A percentile compares a stretch with the other conserved stretches of the same genome.
phyloP scores from a whole-genome alignment of 2,329 filamentous ascomycete genomes.

The Stagonosporopsis rhizophila region DNA sequence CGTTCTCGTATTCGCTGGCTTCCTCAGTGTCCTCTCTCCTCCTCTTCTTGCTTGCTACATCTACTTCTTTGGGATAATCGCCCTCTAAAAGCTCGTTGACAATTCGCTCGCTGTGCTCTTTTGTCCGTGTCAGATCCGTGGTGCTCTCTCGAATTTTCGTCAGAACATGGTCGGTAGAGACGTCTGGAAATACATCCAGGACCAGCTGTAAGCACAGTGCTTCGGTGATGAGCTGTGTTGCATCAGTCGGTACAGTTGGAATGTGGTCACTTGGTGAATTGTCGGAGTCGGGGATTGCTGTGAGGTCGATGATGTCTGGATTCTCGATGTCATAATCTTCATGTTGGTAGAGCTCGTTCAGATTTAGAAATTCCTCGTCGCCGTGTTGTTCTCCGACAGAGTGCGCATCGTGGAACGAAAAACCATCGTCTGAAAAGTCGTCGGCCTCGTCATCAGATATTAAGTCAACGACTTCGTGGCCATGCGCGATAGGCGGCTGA shows the following conservation, averaged over 20 bases:
- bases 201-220: conserved; percentile 41
- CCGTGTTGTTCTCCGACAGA: conserved; percentile 2
- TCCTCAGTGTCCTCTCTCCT: conserved; percentile 37
- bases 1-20: conserved; percentile 32
- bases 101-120: conserved; percentile 35
- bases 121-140: conserved; percentile 32
- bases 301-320: conserved; percentile 30
- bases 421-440: conserved; percentile 7
- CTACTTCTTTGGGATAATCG: conserved; percentile 45
- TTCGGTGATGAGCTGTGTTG: conserved; percentile 25
- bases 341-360: conserved; percentile 8
- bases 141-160: conserved; percentile 33
- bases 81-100: conserved; percentile 41
- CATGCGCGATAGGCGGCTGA: conserved; percentile 2
- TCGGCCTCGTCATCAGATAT: conserved; percentile 34
- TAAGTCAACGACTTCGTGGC: conserved; percentile 30
- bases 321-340: conserved; percentile 1
- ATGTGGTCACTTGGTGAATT: conserved; percentile 23
- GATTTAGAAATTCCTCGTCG: conserved; percentile 3
- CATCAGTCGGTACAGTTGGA: not conserved
- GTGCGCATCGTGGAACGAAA: conserved; percentile 13
- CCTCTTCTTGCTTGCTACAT: conserved; percentile 36
- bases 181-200: conserved; percentile 45
- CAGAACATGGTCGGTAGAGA: conserved; percentile 42
- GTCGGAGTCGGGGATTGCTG: conserved; percentile 33